Evolutionary conservation across 106 monocot genomes (phyloP), one percentile per base, ranked within the genome.

Genomic region (Iris macrosiphon): DNA sequence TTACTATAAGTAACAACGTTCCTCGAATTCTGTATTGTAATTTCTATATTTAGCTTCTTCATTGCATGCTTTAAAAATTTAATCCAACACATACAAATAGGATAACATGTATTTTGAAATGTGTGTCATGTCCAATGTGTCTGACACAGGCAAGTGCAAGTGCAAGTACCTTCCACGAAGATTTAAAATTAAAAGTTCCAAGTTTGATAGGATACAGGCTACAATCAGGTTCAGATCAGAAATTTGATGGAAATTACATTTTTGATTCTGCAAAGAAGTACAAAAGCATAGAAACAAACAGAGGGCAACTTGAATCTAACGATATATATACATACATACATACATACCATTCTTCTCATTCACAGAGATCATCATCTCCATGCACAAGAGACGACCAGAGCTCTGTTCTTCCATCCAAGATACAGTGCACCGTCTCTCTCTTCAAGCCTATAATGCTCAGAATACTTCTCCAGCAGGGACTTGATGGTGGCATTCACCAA

Each of bases 361-460:
- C n/a, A n/a, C n/a, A n/a, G n/a, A n/a, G n/a, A n/a, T n/a, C n/a
- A 40, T 78, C 73, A 94, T 57, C 67, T 81, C 94, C 89, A 94
- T 1, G 94, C 94, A 51, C 71, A 85, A 23, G 89, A 94, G 7
- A 73, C 81, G 4, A 85, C 85, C 62, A 94, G 61, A 52, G 69
- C 76, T 57, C 94, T 69, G 47, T 71, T 73, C 78, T 69, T 85
- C 94, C 94, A 94, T 5, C 94, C 94, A 23, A 94, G 84, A 71
- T 82, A 94, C 25, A 94, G 84, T 39, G 72, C 76, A 1, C 95
- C 89, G 13, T 89, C 95, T 26, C 70, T 69, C 74, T 95, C 95
- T 22, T 71, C 65, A 12, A 89, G 77, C 62, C 71, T 45, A 37
- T 79, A 95, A 55, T 82, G 57, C 25, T 69, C 70, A 16, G 60